Base-by-base conservation (phyloP, 441 rosid genomes). In the Jatropha multifida region DNA sequence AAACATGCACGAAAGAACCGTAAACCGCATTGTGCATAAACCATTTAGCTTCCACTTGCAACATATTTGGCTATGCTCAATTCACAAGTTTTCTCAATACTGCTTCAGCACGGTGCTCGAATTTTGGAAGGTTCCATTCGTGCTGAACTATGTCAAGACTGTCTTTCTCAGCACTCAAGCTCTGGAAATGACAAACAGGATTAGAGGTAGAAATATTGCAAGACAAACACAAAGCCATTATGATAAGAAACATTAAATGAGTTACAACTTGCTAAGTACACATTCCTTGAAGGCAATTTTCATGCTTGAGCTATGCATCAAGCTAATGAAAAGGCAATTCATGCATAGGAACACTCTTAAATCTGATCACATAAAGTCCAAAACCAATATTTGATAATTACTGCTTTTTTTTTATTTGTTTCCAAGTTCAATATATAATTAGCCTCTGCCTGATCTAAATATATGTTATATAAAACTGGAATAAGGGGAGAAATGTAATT, bases 121-220 rank as follows among this genome's bases (percentile, higher is more conserved):
- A 92, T 76, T 88, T 86, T 0, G 97, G 97, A 41, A 90, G 81
- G 48, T 88, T 92, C 99, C 98, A 93, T n/a, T 90, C 98, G 46
- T 96, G 97, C 77, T 91, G 97, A 75, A 89, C 69, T 71, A 92
- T 92, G 86, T 96, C 98, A 1, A 96, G 97, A 52, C 97, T 82
- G 27, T 96, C 97, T 76, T 96, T 92, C 91, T 93, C 98, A 9
- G 97, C 97, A 68, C 97, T 74, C 88, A 93, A 80, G 86, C 89
- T 92, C 98, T 92, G 86, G 18, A 67, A 78, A 74, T 54, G 81
- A 56, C 54, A 51, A 41, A 66, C 42, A 72, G 55, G 27, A 65
- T 74, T 18, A 76, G n/a, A 0, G n/a, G 46, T 66, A 71, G 27
- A 58, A 58, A 18, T 37, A 7, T 65, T 61, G 37, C 44, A 64